Conservation (phyloP, 2,329 filamentous ascomycete species). For the Paecilomyces formosus region DNA sequence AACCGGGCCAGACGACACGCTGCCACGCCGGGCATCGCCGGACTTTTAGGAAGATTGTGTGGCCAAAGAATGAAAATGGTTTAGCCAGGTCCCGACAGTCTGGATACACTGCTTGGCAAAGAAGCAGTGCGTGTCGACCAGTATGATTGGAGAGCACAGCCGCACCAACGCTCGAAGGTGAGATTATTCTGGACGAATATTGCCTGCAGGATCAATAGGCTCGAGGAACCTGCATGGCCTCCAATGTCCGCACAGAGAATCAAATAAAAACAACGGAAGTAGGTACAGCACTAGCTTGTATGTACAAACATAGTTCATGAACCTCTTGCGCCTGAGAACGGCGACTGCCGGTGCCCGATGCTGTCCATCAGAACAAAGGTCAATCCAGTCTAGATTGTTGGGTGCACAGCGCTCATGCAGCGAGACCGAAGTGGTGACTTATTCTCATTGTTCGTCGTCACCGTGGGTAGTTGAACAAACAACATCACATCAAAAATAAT, state of each 20-base stretch:
- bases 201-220: neutral
- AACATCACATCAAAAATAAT: neutral
- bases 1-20: neutral
- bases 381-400: neutral
- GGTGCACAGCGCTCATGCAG: neutral
- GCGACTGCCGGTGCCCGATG: neutral
- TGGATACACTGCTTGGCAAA: conserved; percentile 27
- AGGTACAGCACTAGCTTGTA: neutral
- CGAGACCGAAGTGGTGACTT: neutral
- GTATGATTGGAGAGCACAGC: conserved; percentile 22
- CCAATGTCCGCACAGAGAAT: neutral
- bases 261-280: neutral
- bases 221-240: neutral
- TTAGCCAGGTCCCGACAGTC: conserved; percentile 24
- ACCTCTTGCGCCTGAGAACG: neutral
- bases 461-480: neutral
- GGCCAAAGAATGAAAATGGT: conserved; percentile 11
- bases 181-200: neutral
- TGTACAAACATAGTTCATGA: neutral
- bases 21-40: neutral
- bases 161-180: conserved; percentile 9
- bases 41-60: neutral
- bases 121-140: conserved; percentile 23
- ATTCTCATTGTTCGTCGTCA: neutral
- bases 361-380: neutral